A percentile compares a stretch with the other conserved stretches of the same genome.
phyloP scores from a whole-genome alignment of 805 yeast species.

The Priceomyces carsonii region DNA sequence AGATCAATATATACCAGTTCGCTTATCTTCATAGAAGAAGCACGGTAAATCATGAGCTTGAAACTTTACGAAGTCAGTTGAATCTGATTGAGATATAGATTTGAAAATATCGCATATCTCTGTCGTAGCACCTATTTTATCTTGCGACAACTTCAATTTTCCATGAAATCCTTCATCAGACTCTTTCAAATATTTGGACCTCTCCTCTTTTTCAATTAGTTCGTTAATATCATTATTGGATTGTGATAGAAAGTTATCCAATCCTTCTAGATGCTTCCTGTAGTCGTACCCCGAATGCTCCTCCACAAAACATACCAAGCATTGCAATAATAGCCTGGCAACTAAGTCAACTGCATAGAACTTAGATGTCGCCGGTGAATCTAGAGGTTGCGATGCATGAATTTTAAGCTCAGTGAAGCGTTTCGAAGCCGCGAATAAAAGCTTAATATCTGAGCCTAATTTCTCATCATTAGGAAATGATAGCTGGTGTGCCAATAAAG shows the following conservation, averaged over 20 bases:
- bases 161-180: too few species aligned
- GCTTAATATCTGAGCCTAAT: conserved; percentile 18
- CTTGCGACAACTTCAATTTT: too few species aligned
- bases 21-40: too few species aligned
- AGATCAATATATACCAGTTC: not conserved
- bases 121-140: too few species aligned
- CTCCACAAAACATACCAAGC: conserved; percentile 19
- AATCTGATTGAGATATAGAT: not conserved
- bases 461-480: conserved; percentile 16
- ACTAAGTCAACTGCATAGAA: conserved; percentile 14
- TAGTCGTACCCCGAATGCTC: conserved; percentile 14
- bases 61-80: not conserved
- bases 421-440: conserved; percentile 20
- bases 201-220: too few species aligned
- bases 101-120: not conserved
- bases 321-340: conserved; percentile 22
- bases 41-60: not conserved
- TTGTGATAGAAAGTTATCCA: too few species aligned
- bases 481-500: conserved; percentile 23
- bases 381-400: conserved; percentile 1
- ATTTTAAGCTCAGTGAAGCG: conserved; percentile 11
- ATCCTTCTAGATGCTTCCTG: conserved; percentile 12
- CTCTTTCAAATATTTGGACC: too few species aligned
- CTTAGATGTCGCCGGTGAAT: conserved; percentile 15
- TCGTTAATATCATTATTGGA: too few species aligned